Base-by-base conservation (phyloP, 176 grass and related monocot species). In the Poa annua region DNA sequence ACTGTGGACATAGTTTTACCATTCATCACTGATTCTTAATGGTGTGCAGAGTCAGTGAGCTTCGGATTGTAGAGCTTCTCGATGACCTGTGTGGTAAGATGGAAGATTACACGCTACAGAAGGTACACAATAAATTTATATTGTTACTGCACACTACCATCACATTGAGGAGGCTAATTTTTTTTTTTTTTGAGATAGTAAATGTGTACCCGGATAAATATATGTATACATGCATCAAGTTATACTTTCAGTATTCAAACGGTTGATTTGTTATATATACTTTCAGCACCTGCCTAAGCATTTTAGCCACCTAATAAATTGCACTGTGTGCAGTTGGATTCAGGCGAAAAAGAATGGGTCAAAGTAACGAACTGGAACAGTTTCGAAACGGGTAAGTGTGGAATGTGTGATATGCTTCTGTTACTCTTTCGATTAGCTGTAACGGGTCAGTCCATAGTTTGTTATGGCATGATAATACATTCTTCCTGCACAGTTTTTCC, bases 41-140 rank as follows among this genome's bases (percentile, higher is more conserved):
- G 17, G 24, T 50, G 17, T 80, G 75, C 93, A 99, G 96, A 87
- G 87, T 92, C 7, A 99, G 96, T 69, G 96, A 99, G 64, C 91
- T 99, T 84, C 92, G 96, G 71, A 83, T 92, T 29, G 87, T 99
- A 36, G 96, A 99, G 80, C 96, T 99, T 57, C 89, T 99, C 38
- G 96, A 99, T 79, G 96, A 80, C 36, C 91, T 99, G n/a, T 99
- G 96, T 70, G 88, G 93, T 80, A 98, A 93, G 83, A 99, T 99
- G 96, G 89, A 94, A 82, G 93, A 99, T 73, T 99, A 96, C 75
- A 96, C 96, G 29, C 72, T 96, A 19, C 61, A 93, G 38, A 91
- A 95, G 92, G 96, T 94, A 85, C 0, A 55, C 13, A 81, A 69
- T 78, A 34, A 29, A 51, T 33, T 25, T 34, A 0, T 29, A 34